Base-by-base conservation (phyloP, 768 basidiomycete genomes). In the Calvatia gigantea region DNA sequence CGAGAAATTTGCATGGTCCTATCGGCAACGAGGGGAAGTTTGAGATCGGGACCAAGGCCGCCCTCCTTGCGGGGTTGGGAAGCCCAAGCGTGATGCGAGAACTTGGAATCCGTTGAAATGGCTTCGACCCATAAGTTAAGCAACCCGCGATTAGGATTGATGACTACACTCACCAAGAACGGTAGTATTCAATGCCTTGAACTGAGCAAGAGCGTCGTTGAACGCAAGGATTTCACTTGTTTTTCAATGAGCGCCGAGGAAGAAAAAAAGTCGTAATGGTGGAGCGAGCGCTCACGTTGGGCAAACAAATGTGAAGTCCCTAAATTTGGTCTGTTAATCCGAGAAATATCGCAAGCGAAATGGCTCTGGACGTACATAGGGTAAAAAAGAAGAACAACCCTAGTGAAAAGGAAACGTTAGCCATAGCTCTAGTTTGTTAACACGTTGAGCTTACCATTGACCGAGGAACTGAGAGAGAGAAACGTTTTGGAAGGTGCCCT, bases 341-440 rank as follows among this genome's bases (percentile, higher is more conserved):
- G 27, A 23, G 32, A 25, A 15, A 25, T 15, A 4, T n/a, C 2
- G 29, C 31, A 42, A 19, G 39, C 25, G 45, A 14, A 37, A 27
- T 17, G 11, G 19, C 0, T n/a, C n/a, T 15, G 51, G 11, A 71
- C 87, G 60, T 74, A 92, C 90, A 96, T 83, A 4, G 94, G 94
- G 74, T 97, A 97, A 76, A 96, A 95, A 70, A 96, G 81, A 15
- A 97, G 83, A 32, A 94, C 80, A n/a, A 95, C 86, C 93, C 94
- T 94, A 61, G 14, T 41, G 45, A 37, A 54, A 53, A 51, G 42
- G 33, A 35, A 44, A 54, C 43, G 37, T 51, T 44, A 52, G 50
- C 23, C 51, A 35, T 29, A n/a, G 11, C 27, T 53, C 33, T 15
- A 41, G 21, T 60, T 17, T 37, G 7, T 8, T 6, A 41, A 6